Conservation (phyloP, 2,329 filamentous ascomycete genomes). For the Xylaria hypoxylon region DNA sequence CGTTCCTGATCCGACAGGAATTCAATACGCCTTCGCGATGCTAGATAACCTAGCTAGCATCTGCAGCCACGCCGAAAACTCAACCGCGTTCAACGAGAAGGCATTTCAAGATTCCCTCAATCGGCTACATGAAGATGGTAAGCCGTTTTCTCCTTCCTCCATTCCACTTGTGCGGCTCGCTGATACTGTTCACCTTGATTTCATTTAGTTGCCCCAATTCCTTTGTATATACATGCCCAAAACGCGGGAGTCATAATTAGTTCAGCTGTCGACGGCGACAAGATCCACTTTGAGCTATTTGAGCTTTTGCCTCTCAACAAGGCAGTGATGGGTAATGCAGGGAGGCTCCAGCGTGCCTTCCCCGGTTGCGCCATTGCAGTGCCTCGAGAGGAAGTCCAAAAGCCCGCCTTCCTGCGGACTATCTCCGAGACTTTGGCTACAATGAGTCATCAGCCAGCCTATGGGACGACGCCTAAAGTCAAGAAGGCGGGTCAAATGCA, state of each 20-base stretch:
- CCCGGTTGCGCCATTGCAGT: slow-evolving; percentile 46
- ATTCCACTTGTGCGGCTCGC: background rate
- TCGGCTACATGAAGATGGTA: background rate
- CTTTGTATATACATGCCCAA: too few species aligned
- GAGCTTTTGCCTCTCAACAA: too few species aligned
- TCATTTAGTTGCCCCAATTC: slow-evolving; percentile 9
- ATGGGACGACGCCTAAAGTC: slow-evolving; percentile 20
- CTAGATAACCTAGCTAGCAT: background rate
- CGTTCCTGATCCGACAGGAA: background rate
- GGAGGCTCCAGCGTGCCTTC: too few species aligned
- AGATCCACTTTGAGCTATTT: too few species aligned
- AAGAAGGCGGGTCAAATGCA: slow-evolving; percentile 51
- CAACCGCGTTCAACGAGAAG: background rate
- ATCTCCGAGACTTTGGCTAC: slow-evolving; percentile 33
- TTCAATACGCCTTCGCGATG: slow-evolving; percentile 1
- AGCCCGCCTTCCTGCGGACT: slow-evolving; percentile 24
- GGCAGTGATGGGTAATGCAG: too few species aligned
- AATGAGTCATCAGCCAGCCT: slow-evolving; percentile 37
- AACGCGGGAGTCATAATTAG: slow-evolving; percentile 52
- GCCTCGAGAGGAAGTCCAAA: slow-evolving; percentile 27
- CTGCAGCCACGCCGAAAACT: background rate
- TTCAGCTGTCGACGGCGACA: too few species aligned
- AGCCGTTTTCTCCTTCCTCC: background rate
- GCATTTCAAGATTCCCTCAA: background rate
- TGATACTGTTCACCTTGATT: background rate